A percentile compares a stretch with the other conserved stretches of the same genome.
phyloP scores from a whole-genome alignment of 345 rosid genomes.

The Bretschneidera sinensis region DNA sequence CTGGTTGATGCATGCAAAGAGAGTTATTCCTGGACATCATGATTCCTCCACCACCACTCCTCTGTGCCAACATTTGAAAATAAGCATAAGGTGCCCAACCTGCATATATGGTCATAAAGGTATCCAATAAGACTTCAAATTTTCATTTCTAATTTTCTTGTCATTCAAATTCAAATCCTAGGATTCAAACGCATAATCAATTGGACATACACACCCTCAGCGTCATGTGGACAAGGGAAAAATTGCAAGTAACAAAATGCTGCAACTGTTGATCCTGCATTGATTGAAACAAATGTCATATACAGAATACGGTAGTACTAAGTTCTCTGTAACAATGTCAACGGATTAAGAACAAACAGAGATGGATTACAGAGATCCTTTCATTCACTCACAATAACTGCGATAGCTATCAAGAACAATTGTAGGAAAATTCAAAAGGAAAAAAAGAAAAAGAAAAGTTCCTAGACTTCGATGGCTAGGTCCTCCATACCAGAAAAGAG shows the following conservation, averaged over 20 bases:
- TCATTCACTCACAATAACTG: too few relatives aligned
- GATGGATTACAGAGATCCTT: too few relatives aligned
- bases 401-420: too few relatives aligned
- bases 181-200: too few relatives aligned
- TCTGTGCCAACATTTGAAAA: slow-evolving; percentile 39
- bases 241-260: slow-evolving; percentile 54
- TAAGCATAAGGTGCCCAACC: slow-evolving; percentile 65
- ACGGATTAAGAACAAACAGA: slow-evolving; percentile 3
- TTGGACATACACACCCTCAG: slow-evolving; percentile 29
- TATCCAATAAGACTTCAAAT: neutral
- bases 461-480: too few relatives aligned
- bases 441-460: too few relatives aligned
- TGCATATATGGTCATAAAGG: slow-evolving; percentile 3
- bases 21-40: slow-evolving; percentile 16
- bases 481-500: too few relatives aligned
- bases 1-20: neutral
- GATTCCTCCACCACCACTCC: slow-evolving; percentile 10
- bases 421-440: too few relatives aligned
- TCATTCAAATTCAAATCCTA: neutral
- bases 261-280: slow-evolving; percentile 32
- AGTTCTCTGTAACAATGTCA: neutral
- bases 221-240: slow-evolving; percentile 45
- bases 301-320: neutral
- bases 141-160: neutral
- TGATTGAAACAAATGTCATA: neutral